Evolutionary conservation across 441 rosid species (phyloP).

Genomic region (Jatropha multifida): DNA sequence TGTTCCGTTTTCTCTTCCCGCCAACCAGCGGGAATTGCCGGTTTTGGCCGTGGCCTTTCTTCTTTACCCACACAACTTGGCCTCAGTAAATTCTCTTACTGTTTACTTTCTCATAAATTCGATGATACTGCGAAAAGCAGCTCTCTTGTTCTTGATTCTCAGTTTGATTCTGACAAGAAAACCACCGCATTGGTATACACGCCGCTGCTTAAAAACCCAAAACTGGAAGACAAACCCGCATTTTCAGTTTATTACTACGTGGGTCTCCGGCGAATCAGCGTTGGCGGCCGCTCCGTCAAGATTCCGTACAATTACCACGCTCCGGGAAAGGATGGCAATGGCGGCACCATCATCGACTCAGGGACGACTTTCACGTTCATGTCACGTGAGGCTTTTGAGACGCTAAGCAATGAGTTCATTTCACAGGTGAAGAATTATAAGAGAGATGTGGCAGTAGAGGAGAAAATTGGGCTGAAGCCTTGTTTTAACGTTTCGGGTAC

Average conservation of each 20-base stretch:
- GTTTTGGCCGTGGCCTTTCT: constrained; percentile 47
- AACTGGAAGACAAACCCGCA: constrained; percentile 1
- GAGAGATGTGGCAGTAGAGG: constrained; percentile 37
- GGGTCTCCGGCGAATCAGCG: constrained; percentile 39
- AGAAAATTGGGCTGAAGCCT: constrained; percentile 40
- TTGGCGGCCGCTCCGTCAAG: constrained; percentile 39
- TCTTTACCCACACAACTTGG: constrained; percentile 51
- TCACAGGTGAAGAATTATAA: constrained; percentile 28
- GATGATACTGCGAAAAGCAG: constrained; percentile 35
- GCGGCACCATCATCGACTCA: constrained; percentile 57
- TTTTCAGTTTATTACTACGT: constrained; percentile 49
- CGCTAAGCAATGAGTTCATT: constrained; percentile 37
- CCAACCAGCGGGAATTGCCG: constrained; percentile 57
- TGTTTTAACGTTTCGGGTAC: constrained; percentile 33
- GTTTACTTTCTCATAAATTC: constrained; percentile 47
- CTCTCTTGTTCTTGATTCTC: constrained; percentile 36
- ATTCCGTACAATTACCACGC: constrained; percentile 29
- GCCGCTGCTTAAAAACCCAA: constrained; percentile 43
- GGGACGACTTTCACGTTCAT: constrained; percentile 56
- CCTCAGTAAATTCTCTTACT: constrained; percentile 46
- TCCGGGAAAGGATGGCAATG: constrained; percentile 42
- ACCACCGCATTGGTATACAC: constrained; percentile 36
- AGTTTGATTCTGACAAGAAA: constrained; percentile 27
- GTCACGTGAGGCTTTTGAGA: constrained; percentile 32
- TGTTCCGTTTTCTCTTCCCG: constrained; percentile 49